Evolutionary conservation across 176 grass and related monocot species (phyloP).

Genomic region (Musa schizocarpa): DNA sequence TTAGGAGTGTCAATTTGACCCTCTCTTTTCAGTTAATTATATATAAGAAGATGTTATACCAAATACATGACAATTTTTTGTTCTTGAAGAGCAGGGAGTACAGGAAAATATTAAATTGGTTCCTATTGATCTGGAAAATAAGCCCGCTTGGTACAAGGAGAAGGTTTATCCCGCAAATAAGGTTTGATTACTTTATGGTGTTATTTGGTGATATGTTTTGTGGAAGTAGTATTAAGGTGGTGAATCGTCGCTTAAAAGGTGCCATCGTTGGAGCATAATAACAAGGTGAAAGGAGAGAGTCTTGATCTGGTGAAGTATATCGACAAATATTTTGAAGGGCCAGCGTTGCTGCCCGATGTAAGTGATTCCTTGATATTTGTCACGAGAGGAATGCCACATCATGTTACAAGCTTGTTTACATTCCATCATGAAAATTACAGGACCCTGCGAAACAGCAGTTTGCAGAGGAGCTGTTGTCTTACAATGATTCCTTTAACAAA

Average conservation of each 20-base stretch:
- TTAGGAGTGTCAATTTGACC: no score
- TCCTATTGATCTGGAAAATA: background rate
- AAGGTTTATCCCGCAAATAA: conserved; percentile 6
- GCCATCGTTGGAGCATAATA: conserved; percentile 62
- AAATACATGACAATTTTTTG: no score
- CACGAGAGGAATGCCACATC: no score
- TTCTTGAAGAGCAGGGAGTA: conserved; percentile 10
- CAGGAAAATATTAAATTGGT: conserved; percentile 16
- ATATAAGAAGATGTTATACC: no score
- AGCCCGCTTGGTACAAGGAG: conserved; percentile 14
- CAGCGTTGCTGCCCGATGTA: conserved; percentile 56
- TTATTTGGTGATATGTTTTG: background rate
- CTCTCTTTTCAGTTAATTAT: no score
- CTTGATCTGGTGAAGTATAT: conserved; percentile 67
- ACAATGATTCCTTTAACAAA: conserved; percentile 33
- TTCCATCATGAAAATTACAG: conserved; percentile 12
- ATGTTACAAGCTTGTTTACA: no score
- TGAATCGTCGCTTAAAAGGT: conserved; percentile 25
- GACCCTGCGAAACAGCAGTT: conserved; percentile 52
- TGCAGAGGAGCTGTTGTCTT: conserved; percentile 50
- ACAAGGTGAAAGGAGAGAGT: conserved; percentile 61
- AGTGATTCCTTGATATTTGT: background rate
- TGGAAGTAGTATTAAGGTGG: background rate
- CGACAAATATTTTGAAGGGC: conserved; percentile 50
- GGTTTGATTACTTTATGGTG: background rate